Evolutionary conservation across 2,329 filamentous ascomycete genomes (phyloP).

Genomic region (Blastomyces silverae): DNA sequence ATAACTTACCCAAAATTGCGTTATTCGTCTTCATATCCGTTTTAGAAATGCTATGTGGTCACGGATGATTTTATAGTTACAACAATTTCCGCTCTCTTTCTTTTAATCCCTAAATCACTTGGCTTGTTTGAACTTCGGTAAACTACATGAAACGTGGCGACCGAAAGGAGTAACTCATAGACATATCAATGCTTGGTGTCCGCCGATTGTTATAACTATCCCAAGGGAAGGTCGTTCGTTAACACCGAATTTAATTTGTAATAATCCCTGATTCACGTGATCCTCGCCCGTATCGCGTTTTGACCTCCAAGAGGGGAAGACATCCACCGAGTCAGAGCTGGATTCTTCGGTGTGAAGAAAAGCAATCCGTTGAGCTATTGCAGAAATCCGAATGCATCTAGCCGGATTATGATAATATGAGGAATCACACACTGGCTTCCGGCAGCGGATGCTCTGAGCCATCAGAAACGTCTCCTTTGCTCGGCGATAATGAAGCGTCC

Average conservation of each 20-base stretch:
- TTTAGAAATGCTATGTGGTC: not conserved
- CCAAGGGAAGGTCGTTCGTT: no score
- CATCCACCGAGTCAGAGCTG: not conserved
- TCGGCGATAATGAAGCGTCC: constrained; percentile 24
- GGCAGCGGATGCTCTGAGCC: constrained; percentile 13
- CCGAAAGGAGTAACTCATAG: no score
- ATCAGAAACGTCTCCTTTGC: constrained; percentile 45
- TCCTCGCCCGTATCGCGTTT: not conserved
- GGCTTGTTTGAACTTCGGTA: not conserved
- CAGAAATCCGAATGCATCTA: not conserved
- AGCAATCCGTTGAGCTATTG: not conserved
- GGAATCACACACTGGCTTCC: constrained; percentile 7
- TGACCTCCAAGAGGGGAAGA: not conserved
- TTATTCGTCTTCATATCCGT: not conserved
- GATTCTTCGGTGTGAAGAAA: not conserved
- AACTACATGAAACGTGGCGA: no score
- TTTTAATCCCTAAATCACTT: not conserved
- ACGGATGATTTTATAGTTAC: not conserved
- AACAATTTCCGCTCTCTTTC: not conserved
- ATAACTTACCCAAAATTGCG: not conserved
- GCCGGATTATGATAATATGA: constrained; percentile 16
- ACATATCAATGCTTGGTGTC: no score
- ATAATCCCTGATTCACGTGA: not conserved
- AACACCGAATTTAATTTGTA: not conserved
- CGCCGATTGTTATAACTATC: no score